Evolutionary conservation across 805 yeast species (phyloP).

Genomic region (Metschnikowia arizonensis): DNA sequence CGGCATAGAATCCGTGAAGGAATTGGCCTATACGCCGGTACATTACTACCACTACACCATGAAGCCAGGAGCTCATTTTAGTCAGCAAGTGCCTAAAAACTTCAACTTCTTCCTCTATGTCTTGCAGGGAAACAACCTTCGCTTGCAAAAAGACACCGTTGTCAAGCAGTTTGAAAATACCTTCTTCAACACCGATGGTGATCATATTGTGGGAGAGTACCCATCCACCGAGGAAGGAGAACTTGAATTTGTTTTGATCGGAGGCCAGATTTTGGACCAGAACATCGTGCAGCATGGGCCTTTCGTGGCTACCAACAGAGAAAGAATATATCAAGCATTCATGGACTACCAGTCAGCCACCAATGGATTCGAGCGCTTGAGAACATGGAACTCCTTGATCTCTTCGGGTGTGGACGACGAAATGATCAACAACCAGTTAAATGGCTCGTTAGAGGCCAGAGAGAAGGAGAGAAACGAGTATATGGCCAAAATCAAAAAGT

Average conservation of each 20-base stretch:
- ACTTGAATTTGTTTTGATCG: conserved; percentile 66
- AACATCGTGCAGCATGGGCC: conserved; percentile 86
- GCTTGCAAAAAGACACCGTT: conserved; percentile 37
- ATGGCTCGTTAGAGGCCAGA: conserved; percentile 32
- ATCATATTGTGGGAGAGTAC: conserved; percentile 48
- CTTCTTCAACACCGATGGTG: conserved; percentile 72
- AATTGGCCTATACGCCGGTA: conserved; percentile 79
- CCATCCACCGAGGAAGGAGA: conserved; percentile 31
- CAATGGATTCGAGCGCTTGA: conserved; percentile 69
- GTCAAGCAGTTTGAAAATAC: conserved; percentile 44
- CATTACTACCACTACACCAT: conserved; percentile 62
- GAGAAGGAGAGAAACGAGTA: conserved; percentile 19
- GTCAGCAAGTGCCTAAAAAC: conserved; percentile 54
- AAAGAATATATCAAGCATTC: conserved; percentile 65
- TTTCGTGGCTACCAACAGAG: conserved; percentile 76
- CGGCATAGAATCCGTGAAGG: conserved; percentile 68
- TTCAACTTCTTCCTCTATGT: conserved; percentile 71
- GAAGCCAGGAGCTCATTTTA: conserved; percentile 60
- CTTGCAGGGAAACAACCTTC: conserved; percentile 52
- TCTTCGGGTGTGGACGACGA: conserved; percentile 41
- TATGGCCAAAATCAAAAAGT: conserved; percentile 5
- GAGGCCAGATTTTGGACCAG: conserved; percentile 72
- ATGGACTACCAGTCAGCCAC: conserved; percentile 63
- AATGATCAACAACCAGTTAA: conserved; percentile 37
- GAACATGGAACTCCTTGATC: conserved; percentile 52